A percentile compares a stretch with the other conserved stretches of the same genome.
These are phyloP conservation scores for Cercis canadensis DNA, from an alignment of 306 rosid species.

Conservation along the genomic window DNA sequence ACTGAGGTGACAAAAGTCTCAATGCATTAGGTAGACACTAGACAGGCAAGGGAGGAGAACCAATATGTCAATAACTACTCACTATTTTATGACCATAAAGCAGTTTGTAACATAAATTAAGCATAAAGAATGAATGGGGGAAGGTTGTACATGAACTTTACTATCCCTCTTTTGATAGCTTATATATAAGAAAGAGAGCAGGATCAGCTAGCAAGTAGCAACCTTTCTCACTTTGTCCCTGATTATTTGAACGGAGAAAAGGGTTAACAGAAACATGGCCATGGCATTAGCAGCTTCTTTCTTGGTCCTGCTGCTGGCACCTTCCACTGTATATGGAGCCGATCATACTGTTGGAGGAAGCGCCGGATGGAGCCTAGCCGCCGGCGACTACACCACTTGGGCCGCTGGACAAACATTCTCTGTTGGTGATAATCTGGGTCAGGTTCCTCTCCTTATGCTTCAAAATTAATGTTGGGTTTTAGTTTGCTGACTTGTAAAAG, in stretches of 20 bases:
- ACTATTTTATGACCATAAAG: slow-evolving; percentile 25
- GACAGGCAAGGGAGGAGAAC: slow-evolving; percentile 14
- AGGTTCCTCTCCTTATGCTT: not conserved
- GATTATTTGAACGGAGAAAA: not conserved
- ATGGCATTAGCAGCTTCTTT: slow-evolving; percentile 52
- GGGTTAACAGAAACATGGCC: slow-evolving; percentile 41
- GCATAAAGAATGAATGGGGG: not conserved
- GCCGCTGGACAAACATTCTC: slow-evolving; percentile 51
- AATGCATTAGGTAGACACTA: slow-evolving; percentile 49
- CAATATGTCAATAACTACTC: slow-evolving; percentile 43
- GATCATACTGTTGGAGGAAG: slow-evolving; percentile 57
- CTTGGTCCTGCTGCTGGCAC: slow-evolving; percentile 48
- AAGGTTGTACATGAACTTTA: slow-evolving; percentile 34
- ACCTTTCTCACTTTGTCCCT: not conserved
- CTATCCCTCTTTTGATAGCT: not conserved
- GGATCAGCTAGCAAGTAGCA: not conserved
- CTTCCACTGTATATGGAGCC: slow-evolving; percentile 51
- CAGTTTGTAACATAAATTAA: slow-evolving; percentile 25
- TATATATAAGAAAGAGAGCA: too few relatives aligned
- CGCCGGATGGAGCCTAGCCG: slow-evolving; percentile 39
- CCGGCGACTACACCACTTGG: slow-evolving; percentile 46
- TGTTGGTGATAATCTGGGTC: slow-evolving; percentile 72
- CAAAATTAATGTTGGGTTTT: too few relatives aligned
- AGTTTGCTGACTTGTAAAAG: too few relatives aligned
- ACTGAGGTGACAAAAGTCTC: slow-evolving; percentile 15